Evolutionary conservation across 371 early-diverging fungal species (phyloP).

Genomic region (Blakeslea trispora): DNA sequence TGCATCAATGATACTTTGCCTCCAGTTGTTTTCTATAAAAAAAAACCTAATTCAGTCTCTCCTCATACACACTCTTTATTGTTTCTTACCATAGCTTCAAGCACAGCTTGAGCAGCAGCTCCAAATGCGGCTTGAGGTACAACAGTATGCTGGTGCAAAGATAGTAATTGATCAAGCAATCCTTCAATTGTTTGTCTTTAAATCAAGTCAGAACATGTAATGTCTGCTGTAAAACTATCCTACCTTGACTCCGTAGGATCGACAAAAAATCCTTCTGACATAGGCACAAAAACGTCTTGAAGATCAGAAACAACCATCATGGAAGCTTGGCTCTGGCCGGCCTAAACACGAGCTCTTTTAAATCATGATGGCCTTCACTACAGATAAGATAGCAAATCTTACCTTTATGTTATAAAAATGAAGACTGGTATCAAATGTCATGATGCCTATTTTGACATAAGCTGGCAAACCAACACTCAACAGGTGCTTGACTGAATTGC

Average conservation of each 20-base stretch:
- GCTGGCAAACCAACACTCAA: slow-evolving; percentile 55
- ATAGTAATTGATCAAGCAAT: slow-evolving; percentile 81
- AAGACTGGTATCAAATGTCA: slow-evolving; percentile 91
- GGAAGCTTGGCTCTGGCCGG: slow-evolving; percentile 79
- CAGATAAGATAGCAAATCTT: too few relatives aligned
- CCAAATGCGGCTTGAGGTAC: slow-evolving; percentile 79
- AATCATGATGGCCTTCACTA: too few relatives aligned
- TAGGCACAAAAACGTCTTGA: slow-evolving; percentile 90
- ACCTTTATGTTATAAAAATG: slow-evolving; percentile 94
- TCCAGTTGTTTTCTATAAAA: slow-evolving; percentile 64
- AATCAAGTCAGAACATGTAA: not conserved
- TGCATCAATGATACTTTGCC: slow-evolving; percentile 89
- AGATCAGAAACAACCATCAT: slow-evolving; percentile 96
- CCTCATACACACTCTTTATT: not conserved
- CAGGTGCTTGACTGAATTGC: slow-evolving; percentile 63
- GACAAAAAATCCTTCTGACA: slow-evolving; percentile 80
- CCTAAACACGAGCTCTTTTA: too few relatives aligned
- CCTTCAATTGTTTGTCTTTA: slow-evolving; percentile 69
- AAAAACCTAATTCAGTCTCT: not conserved
- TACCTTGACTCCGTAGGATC: slow-evolving; percentile 75
- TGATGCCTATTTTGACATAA: slow-evolving; percentile 75
- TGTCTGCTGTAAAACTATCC: not conserved
- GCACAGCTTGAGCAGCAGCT: slow-evolving; percentile 79
- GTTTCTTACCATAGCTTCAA: slow-evolving; percentile 66
- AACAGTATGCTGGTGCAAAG: slow-evolving; percentile 78